Conservation (phyloP, 1,284 basidiomycete species). For the Melampsora americana region DNA sequence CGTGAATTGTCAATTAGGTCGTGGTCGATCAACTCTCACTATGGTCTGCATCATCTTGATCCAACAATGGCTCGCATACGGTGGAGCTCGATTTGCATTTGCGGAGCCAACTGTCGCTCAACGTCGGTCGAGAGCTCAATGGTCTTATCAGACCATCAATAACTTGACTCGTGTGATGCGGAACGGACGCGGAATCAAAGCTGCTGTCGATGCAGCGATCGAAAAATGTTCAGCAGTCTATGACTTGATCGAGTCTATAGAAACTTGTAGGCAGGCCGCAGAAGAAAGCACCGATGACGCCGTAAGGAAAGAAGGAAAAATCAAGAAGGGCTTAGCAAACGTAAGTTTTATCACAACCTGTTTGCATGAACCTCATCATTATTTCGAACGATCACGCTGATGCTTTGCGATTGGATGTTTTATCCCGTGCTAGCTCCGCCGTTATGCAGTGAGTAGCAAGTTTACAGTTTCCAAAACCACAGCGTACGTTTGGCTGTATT, state of each 20-base stretch:
- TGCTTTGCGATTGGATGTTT: conserved; percentile 51
- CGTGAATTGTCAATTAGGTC: conserved; percentile 91
- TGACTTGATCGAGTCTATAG: conserved; percentile 53
- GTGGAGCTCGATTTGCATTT: conserved; percentile 46
- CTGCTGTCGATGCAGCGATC: conserved; percentile 52
- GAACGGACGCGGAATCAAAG: conserved; percentile 81
- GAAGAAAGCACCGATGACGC: conserved; percentile 9
- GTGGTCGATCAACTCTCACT: conserved; percentile 86
- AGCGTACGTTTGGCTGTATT: background rate
- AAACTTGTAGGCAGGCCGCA: conserved; percentile 30
- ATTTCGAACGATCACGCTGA: conserved; percentile 48
- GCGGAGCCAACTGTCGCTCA: conserved; percentile 24
- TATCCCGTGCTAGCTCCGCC: conserved; percentile 63
- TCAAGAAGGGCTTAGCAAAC: conserved; percentile 70
- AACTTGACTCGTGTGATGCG: conserved; percentile 82
- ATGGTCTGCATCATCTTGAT: conserved; percentile 84
- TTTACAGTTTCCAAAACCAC: conserved; percentile 4
- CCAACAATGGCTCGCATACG: conserved; percentile 69
- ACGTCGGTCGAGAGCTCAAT: conserved; percentile 46
- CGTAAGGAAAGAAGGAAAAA: conserved; percentile 46
- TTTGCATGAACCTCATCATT: background rate
- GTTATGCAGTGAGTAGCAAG: conserved; percentile 64
- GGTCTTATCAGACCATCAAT: conserved; percentile 64
- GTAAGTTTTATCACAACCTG: conserved; percentile 66
- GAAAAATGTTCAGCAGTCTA: conserved; percentile 49